Evolutionary conservation across 345 rosid genomes (phyloP), one percentile per base, ranked within the genome.

Genomic region (Salix suchowensis): DNA sequence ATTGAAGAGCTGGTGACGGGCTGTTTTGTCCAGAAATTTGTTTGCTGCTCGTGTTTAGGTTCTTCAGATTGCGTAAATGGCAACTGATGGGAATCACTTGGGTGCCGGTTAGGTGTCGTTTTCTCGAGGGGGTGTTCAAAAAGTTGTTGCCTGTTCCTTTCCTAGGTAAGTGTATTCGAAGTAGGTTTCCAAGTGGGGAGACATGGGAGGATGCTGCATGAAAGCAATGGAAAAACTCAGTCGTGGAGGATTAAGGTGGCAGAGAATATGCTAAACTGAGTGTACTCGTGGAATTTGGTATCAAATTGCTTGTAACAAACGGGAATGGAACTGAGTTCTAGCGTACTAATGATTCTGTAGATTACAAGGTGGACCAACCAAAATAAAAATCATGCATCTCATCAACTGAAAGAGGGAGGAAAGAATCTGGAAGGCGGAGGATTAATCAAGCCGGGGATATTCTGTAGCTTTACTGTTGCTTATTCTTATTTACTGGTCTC

Each of bases 181-280:
- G 39, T 54, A 76, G 44, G 69, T 69, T 68, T 76, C 74, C 74
- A 69, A 69, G 61, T 69, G 74, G 79, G 68, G 68, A 76, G 67
- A 69, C 68, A 61, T 55, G 65, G 23, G 18, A 76, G 23, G 18
- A 76, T 76, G 52, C 64, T 2, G 68, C 58, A 40, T 28, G 60
- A 76, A 68, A 68, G 67, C 15, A 46, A 76, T 30, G 52, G 72
- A 24, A 40, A 58, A 42, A 34, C 40, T 40, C 67, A 76, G 78
- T 55, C 46, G 19, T n/a, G 58, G 66, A 55, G 65, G 36, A 18
- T 23, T 72, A 23, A 75, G 52, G 67, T 75, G 78, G 24, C 16
- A 68, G 39, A 76, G 79, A 76, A 76, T 76, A 64, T 65, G 46
- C 34, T 32, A 74, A 46, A 13, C 48, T 64, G 76, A 62, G 70